A percentile compares a stretch with the other conserved stretches of the same genome.
These are phyloP conservation scores for Aspergillus sp. DNA, from an alignment of 2,329 filamentous ascomycete species.

Conservation along the genomic window DNA sequence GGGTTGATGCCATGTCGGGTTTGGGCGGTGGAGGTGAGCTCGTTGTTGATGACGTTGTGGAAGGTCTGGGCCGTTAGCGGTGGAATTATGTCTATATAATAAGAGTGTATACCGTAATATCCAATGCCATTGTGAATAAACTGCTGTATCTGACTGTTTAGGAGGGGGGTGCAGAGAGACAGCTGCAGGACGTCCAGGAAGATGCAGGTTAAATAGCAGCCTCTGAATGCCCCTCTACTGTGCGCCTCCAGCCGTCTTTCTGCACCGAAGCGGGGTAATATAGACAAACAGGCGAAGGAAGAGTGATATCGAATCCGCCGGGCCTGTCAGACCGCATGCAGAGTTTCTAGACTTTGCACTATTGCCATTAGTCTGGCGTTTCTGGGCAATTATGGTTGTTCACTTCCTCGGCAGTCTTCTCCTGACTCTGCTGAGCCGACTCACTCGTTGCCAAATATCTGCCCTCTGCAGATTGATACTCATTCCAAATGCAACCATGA, in stretches of 20 bases:
- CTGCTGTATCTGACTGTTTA: too few relatives aligned
- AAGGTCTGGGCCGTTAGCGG: constrained; percentile 32
- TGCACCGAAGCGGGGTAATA: not conserved
- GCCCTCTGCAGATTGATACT: too few relatives aligned
- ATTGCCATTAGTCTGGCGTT: not conserved
- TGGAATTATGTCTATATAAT: too few relatives aligned
- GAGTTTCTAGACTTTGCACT: not conserved
- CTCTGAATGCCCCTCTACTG: not conserved
- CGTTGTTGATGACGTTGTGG: constrained; percentile 53
- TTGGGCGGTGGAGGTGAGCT: constrained; percentile 42
- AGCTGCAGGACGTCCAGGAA: too few relatives aligned
- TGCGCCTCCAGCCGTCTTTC: not conserved
- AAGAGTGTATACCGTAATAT: constrained; percentile 13
- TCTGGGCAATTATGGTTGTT: not conserved
- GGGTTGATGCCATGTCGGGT: constrained; percentile 53
- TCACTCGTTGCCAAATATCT: too few relatives aligned
- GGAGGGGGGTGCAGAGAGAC: too few relatives aligned
- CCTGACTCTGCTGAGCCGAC: too few relatives aligned
- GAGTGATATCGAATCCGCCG: too few relatives aligned
- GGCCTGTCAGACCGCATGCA: not conserved
- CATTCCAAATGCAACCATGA: too few relatives aligned
- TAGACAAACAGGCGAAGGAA: not conserved
- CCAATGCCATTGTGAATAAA: constrained; percentile 10
- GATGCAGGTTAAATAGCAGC: not conserved
- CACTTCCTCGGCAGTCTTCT: too few relatives aligned